Evolutionary conservation across 164 flowering plant genomes (phyloP).

Genomic region (Kalanchoe fedtschenkoi): DNA sequence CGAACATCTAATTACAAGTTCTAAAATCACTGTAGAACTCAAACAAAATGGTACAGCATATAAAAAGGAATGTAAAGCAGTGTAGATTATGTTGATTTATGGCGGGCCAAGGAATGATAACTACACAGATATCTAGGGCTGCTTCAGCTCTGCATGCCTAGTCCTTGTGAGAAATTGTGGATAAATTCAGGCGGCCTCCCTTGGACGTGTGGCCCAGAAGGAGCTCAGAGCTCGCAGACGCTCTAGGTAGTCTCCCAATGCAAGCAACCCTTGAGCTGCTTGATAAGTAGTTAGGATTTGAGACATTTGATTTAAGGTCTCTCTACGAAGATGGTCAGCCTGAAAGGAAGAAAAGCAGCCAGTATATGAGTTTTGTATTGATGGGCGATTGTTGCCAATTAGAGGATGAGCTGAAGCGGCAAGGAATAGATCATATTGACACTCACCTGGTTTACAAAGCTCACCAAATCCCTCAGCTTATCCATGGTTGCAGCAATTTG

Average conservation of each 20-base stretch:
- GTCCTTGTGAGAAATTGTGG: too few relatives aligned
- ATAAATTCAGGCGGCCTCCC: too few relatives aligned
- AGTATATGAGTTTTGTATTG: not conserved
- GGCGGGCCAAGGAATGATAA: too few relatives aligned
- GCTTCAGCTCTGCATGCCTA: too few relatives aligned
- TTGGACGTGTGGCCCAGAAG: conserved; percentile 64
- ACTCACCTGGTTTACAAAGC: conserved; percentile 69
- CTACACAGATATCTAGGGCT: too few relatives aligned
- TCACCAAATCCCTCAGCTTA: conserved; percentile 56
- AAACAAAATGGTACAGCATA: too few relatives aligned
- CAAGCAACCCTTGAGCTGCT: conserved; percentile 71
- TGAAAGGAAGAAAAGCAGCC: conserved; percentile 10
- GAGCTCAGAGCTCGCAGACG: conserved; percentile 71
- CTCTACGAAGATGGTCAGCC: conserved; percentile 85
- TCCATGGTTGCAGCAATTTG: conserved; percentile 55
- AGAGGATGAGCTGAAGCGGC: not conserved
- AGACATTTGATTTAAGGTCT: conserved; percentile 57
- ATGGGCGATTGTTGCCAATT: not conserved
- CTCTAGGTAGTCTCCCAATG: conserved; percentile 75
- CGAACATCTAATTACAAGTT: too few relatives aligned
- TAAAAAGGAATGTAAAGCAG: too few relatives aligned
- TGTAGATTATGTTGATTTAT: too few relatives aligned
- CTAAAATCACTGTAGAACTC: too few relatives aligned
- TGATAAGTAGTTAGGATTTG: conserved; percentile 65
- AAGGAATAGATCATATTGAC: not conserved